Percentiles rank a stretch among this genome's conserved stretches.
These are phyloP conservation scores for Debaryomyces maramus DNA, from an alignment of 805 yeast species.

Conservation along the genomic window DNA sequence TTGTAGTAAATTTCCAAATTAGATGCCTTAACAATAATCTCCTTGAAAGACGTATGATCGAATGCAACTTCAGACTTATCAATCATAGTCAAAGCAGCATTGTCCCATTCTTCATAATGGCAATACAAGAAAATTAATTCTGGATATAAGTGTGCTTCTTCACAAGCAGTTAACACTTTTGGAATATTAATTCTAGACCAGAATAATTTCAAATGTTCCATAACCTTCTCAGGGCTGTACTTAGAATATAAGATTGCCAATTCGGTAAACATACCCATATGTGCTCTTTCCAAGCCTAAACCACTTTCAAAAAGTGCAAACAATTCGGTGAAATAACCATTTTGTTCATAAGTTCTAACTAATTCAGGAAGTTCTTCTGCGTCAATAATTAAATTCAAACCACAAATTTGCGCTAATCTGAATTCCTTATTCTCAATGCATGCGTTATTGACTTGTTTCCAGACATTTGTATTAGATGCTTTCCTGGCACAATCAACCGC, in stretches of 20 bases:
- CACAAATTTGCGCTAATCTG: conserved; percentile 97
- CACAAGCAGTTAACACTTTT: conserved; percentile 92
- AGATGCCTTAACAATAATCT: conserved; percentile 89
- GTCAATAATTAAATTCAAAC: conserved; percentile 92
- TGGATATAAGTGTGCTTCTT: conserved; percentile 92
- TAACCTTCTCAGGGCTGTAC: conserved; percentile 83
- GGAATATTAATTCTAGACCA: conserved; percentile 99
- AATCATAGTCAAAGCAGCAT: conserved; percentile 95
- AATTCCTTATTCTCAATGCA: conserved; percentile 94
- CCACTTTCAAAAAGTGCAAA: conserved; percentile 94
- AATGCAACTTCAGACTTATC: conserved; percentile 91
- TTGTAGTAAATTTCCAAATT: conserved; percentile 96
- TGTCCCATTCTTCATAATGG: conserved; percentile 99
- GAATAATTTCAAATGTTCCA: conserved; percentile 95
- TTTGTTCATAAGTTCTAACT: conserved; percentile 80
- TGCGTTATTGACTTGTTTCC: conserved; percentile 97
- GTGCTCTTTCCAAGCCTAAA: conserved; percentile 95
- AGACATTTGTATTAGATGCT: conserved; percentile 88
- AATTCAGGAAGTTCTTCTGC: conserved; percentile 95
- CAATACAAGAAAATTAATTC: conserved; percentile 94
- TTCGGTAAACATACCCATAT: conserved; percentile 99
- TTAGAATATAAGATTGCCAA: conserved; percentile 88
- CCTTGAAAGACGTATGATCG: conserved; percentile 93
- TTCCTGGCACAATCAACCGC: conserved; percentile 99
- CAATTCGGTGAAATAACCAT: conserved; percentile 89